These are phyloP conservation scores for Stachybotrys echinatus DNA, from an alignment of 2,329 filamentous ascomycete genomes.

Conservation along the genomic window DNA sequence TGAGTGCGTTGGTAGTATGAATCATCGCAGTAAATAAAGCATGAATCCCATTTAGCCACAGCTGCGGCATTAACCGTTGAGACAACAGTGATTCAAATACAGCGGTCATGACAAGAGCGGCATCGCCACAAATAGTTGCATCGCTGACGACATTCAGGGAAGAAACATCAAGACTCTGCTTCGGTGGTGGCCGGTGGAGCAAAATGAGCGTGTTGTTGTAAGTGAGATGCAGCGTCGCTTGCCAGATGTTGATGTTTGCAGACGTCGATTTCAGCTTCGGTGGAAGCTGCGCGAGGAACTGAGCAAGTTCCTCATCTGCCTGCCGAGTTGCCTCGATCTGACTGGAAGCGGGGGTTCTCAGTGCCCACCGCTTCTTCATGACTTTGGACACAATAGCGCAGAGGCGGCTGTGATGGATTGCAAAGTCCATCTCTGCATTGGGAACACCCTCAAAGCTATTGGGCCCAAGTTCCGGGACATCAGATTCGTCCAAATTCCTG, in stretches of 20 bases:
- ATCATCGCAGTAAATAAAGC: slow-evolving; percentile 24
- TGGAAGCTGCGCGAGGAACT: slow-evolving; percentile 21
- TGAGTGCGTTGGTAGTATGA: slow-evolving; percentile 19
- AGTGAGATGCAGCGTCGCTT: slow-evolving; percentile 24
- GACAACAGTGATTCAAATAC: slow-evolving; percentile 21
- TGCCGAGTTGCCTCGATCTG: slow-evolving; percentile 18
- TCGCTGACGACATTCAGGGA: slow-evolving; percentile 13
- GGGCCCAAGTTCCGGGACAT: slow-evolving; percentile 37
- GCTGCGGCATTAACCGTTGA: slow-evolving; percentile 11
- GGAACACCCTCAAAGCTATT: slow-evolving; percentile 38
- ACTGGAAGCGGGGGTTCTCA: slow-evolving; percentile 15
- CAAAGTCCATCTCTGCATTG: slow-evolving; percentile 34
- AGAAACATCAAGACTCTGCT: not conserved
- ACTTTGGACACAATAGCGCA: slow-evolving; percentile 42
- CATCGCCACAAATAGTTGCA: slow-evolving; percentile 23
- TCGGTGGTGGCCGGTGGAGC: slow-evolving; percentile 17
- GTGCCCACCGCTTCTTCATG: slow-evolving; percentile 18
- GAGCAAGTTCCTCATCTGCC: slow-evolving; percentile 23
- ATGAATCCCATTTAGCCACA: slow-evolving; percentile 23
- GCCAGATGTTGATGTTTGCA: slow-evolving; percentile 16
- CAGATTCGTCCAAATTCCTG: slow-evolving; percentile 43
- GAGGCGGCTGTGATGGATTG: slow-evolving; percentile 42
- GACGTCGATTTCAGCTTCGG: slow-evolving; percentile 15
- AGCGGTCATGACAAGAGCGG: slow-evolving; percentile 18
- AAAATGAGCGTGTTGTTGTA: slow-evolving; percentile 29